Evolutionary conservation across 345 rosid species (phyloP).

Genomic region (Pseudoturritis turrita): DNA sequence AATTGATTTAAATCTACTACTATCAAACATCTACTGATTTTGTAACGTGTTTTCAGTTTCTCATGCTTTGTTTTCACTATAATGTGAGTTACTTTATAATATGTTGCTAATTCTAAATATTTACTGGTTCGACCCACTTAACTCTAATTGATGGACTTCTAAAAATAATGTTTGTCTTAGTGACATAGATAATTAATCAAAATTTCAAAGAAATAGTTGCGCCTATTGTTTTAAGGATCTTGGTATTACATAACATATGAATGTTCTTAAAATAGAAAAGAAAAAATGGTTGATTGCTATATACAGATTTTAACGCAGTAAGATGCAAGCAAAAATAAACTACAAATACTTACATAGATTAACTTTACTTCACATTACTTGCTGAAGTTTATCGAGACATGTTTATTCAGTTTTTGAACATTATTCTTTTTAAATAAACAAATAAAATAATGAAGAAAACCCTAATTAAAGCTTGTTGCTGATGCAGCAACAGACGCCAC

Average conservation of each 20-base stretch:
- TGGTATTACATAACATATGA: neutral
- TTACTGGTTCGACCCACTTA: neutral
- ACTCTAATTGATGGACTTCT: neutral
- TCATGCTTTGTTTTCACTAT: neutral
- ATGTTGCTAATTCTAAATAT: neutral
- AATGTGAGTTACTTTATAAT: neutral
- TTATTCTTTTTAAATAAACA: neutral
- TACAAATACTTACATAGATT: neutral
- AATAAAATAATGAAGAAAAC: neutral
- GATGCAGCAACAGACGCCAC: constrained; percentile 69
- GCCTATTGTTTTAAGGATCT: neutral
- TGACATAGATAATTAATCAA: neutral
- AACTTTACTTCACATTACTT: neutral
- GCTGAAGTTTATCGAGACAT: neutral
- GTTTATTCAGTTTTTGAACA: neutral
- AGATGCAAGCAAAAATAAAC: neutral
- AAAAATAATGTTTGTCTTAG: too few relatives aligned
- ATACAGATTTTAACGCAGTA: neutral
- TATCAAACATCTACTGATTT: neutral
- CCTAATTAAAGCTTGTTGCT: constrained; percentile 35
- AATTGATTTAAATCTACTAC: too few relatives aligned
- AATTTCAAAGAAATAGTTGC: neutral
- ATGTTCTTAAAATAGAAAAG: neutral
- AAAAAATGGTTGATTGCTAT: neutral
- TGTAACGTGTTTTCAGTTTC: neutral